A percentile compares a stretch with the other conserved stretches of the same genome.
Evolutionary conservation across 2,329 filamentous ascomycete genomes (phyloP).

Genomic region (Fusarium sp.): DNA sequence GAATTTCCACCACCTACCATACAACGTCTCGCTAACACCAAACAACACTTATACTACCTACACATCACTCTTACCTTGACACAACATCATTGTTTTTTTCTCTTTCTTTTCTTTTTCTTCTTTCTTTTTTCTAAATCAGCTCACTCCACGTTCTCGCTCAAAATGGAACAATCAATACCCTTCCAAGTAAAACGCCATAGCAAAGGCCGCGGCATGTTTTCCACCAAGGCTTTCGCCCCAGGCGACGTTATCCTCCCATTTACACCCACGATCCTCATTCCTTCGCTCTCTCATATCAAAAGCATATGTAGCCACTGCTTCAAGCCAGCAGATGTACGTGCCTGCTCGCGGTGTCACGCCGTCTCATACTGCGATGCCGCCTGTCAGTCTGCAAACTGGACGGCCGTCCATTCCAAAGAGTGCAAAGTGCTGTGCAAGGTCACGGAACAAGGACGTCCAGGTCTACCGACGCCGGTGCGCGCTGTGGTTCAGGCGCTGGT

Average conservation of each 20-base stretch:
- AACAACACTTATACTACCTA: neutral
- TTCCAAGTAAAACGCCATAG: slow-evolving; percentile 50
- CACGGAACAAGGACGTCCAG: slow-evolving; percentile 45
- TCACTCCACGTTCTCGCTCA: neutral
- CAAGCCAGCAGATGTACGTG: slow-evolving; percentile 47
- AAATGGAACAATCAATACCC: slow-evolving; percentile 38
- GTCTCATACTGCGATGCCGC: slow-evolving; percentile 68
- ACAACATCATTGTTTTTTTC: neutral
- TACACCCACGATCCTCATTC: slow-evolving; percentile 62
- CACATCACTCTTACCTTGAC: neutral
- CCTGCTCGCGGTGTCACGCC: slow-evolving; percentile 69
- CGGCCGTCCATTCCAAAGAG: slow-evolving; percentile 66
- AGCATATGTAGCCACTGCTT: slow-evolving; percentile 68
- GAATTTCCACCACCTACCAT: slow-evolving; percentile 31
- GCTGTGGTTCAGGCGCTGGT: slow-evolving; percentile 68
- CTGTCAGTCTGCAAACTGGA: slow-evolving; percentile 72
- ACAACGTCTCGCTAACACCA: slow-evolving; percentile 12
- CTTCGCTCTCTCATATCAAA: slow-evolving; percentile 60
- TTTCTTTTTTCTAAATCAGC: neutral
- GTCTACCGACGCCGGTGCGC: slow-evolving; percentile 69
- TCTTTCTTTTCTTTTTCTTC: neutral
- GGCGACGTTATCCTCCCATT: slow-evolving; percentile 65
- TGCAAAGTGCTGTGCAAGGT: slow-evolving; percentile 63
- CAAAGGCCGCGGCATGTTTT: slow-evolving; percentile 64
- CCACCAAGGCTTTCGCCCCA: slow-evolving; percentile 60